These are phyloP conservation scores for Fraxinus latifolia DNA, from an alignment of 305 asterid genomes.

Conservation along the genomic window DNA sequence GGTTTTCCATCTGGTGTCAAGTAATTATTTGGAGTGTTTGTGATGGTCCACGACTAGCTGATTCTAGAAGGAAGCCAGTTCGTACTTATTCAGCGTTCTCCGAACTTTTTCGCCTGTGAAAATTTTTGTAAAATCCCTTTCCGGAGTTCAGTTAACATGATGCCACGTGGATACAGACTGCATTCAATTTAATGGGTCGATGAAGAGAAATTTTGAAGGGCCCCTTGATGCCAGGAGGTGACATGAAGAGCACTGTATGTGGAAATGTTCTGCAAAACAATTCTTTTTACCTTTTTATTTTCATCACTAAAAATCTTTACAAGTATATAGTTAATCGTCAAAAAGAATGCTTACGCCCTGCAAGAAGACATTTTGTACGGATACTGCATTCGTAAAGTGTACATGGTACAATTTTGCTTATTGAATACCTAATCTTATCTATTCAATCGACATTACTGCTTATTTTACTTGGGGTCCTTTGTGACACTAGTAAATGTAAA, in stretches of 20 bases:
- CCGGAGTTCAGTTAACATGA: conserved; percentile 30
- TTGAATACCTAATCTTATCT: conserved; percentile 24
- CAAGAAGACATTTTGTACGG: conserved; percentile 53
- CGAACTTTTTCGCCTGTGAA: conserved; percentile 23
- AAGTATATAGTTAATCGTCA: conserved; percentile 63
- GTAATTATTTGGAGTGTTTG: conserved; percentile 30
- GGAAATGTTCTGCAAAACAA: conserved; percentile 31
- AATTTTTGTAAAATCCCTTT: conserved; percentile 36
- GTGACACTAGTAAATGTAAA: neutral
- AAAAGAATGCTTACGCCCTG: conserved; percentile 39
- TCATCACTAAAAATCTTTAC: conserved; percentile 33
- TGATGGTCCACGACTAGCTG: conserved; percentile 19
- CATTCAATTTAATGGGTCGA: conserved; percentile 26
- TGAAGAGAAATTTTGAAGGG: conserved; percentile 32
- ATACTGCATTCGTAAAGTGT: conserved; percentile 53
- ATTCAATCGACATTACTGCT: conserved; percentile 13
- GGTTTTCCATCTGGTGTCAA: conserved; percentile 68
- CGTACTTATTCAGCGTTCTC: conserved; percentile 23
- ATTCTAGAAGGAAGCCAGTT: conserved; percentile 25
- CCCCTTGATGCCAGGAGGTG: conserved; percentile 33
- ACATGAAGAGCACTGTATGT: conserved; percentile 29
- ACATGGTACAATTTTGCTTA: conserved; percentile 74
- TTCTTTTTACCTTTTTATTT: conserved; percentile 34
- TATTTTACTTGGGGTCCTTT: neutral
- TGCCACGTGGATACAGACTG: conserved; percentile 26